Base-by-base conservation (phyloP, 208 protist species). In the Crithidia fasciculata region DNA sequence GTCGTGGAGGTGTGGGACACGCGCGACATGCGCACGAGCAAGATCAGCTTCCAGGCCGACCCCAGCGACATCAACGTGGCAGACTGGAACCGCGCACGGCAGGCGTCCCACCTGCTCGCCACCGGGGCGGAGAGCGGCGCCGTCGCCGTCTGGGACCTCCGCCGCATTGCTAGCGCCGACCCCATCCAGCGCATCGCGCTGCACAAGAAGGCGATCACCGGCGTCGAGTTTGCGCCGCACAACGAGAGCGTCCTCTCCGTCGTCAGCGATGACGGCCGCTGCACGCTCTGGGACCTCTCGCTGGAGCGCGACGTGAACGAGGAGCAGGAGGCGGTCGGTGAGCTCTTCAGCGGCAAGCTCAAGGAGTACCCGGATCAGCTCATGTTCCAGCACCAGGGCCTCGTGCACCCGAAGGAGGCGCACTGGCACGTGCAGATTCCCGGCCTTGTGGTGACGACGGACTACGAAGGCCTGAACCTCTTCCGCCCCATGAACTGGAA, bases 211-310 rank as follows among this genome's bases (percentile, higher is more conserved):
- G 88, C 85, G 47, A 98, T 99, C 78, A 99, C 98, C 0, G 97
- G 95, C 5, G 85, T 99, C 18, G 97, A 99, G 89, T 99, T 99
- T 88, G 93, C 98, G 52, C 94, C 96, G 45, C 95, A 92, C 69
- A 99, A 99, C 56, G 92, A 98, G 69, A 99, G 97, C 52, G 90
- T 99, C 44, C 74, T 99, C 8, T 89, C 96, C 53, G 97, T 99
- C 6, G 89, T 93, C 7, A 92, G 91, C 54, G 96, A 94, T 50
- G 98, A 99, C 64, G 87, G 92, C 3, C 91, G 98, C 86, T 92
- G 98, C 57, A 99, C 98, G 1, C 83, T 99, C 74, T 99, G 98
- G 98, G 99, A 99, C 81, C 88, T 99, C 43, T 97, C 96, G 58
- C 84, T 99, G 2, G 98, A 99, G 87, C 90, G 90, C 39, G 98